Evolutionary conservation across 441 rosid species (phyloP), one percentile per base, ranked within the genome.

Genomic region (Corymbia citriodora): DNA sequence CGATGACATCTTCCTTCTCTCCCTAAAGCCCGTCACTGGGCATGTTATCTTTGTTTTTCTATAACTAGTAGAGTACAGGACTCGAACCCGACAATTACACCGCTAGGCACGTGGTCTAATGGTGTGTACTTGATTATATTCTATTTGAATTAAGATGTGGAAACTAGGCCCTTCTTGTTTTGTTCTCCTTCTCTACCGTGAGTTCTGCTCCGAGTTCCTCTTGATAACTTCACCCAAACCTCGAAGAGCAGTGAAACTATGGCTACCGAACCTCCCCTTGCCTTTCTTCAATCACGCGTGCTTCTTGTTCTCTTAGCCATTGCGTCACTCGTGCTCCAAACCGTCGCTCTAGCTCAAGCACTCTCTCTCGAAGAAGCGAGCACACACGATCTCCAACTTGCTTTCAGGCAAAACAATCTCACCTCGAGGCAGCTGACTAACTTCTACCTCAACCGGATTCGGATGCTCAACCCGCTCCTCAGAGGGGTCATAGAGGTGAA

Each of bases 401-500:
- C 96, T 79, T 95, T 95, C 91, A 91, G 89, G 83, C 93, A 94
- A 33, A 93, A 95, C 79, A 89, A 89, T 65, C 93, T 96, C 19
- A 94, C 98, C 48, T 96, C 99, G 1, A 94, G 94, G 91, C 94
- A 95, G 33, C 95, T 96, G 4, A 96, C 95, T 10, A 87, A 93
- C 91, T 94, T 94, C 87, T 96, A 97, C 91, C 87, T 96, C n/a
- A 90, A 74, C 88, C 91, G 90, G 91, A 96, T 97, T 94, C 89
- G 50, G 9, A 92, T 68, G 68, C 97, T 96, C 89, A 95, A 96
- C 55, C 95, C 95, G 19, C 31, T 93, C 29, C 95, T 97, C 63
- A 87, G 89, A 55, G 97, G 94, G 15, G 92, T 97, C 88, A 96
- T 96, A 55, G 98, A 97, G 93, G 93, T 95, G 18, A 96, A 97